These are phyloP conservation scores for Leccinum subgranulosum DNA, from an alignment of 768 basidiomycete species.

Conservation along the genomic window DNA sequence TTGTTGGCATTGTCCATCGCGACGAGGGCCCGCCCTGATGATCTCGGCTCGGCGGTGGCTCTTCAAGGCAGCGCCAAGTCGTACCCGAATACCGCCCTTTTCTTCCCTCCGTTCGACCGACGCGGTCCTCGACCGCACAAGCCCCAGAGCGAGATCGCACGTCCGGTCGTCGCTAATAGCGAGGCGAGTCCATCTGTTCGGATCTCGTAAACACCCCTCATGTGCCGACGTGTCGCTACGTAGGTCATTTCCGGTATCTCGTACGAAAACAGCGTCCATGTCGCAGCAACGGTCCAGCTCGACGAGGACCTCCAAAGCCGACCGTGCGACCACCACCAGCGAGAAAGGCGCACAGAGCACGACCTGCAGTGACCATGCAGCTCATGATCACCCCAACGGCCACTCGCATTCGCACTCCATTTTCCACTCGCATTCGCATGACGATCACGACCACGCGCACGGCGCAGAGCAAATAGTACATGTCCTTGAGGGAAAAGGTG, in stretches of 20 bases:
- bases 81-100: neutral
- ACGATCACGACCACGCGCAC: slow-evolving; percentile 53
- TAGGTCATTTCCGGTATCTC: slow-evolving; percentile 11
- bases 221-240: neutral
- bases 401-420: slow-evolving; percentile 61
- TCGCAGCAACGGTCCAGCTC: slow-evolving; percentile 18
- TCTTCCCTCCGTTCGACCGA: neutral
- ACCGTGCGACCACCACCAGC: slow-evolving; percentile 26
- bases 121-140: neutral
- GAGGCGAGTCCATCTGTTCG: slow-evolving; percentile 10
- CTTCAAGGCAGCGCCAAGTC: slow-evolving; percentile 1
- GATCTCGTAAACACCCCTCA: neutral
- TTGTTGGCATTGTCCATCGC: slow-evolving; percentile 11
- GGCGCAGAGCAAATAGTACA: slow-evolving; percentile 68
- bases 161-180: slow-evolving; percentile 3
- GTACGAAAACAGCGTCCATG: slow-evolving; percentile 17
- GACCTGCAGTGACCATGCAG: slow-evolving; percentile 35
- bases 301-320: slow-evolving; percentile 12
- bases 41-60: slow-evolving; percentile 13
- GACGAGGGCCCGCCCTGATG: slow-evolving; percentile 6
- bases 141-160: neutral
- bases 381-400: slow-evolving; percentile 26
- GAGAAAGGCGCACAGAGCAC: neutral
- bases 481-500: slow-evolving; percentile 64
- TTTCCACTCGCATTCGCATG: slow-evolving; percentile 68